phyloP scores from a whole-genome alignment of 176 grass and related monocot species.

The Miscanthus lutarioriparius region DNA sequence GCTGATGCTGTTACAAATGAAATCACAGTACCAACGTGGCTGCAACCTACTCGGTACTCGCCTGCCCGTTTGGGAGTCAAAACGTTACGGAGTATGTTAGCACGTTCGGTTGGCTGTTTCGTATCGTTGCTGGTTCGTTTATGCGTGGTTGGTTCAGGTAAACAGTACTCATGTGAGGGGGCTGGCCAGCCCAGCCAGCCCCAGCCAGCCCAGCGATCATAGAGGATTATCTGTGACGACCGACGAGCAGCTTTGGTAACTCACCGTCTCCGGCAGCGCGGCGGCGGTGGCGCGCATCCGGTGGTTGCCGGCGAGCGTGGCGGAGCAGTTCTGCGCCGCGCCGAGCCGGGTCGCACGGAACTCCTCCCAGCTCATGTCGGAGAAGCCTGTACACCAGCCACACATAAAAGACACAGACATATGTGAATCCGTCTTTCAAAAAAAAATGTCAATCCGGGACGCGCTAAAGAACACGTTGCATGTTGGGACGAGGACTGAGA shows the following conservation, averaged over 20 bases:
- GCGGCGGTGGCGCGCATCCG: slow-evolving; percentile 46
- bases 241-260: neutral
- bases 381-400: slow-evolving; percentile 51
- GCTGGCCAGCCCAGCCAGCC: no score
- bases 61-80: neutral
- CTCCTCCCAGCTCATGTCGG: slow-evolving; percentile 99
- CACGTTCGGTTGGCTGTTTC: no score
- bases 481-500: neutral
- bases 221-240: neutral
- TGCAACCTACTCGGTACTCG: neutral
- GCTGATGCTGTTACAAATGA: neutral
- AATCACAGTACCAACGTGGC: slow-evolving; percentile 1
- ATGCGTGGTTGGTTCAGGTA: no score
- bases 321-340: slow-evolving; percentile 92
- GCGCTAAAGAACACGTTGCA: neutral
- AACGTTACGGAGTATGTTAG: neutral
- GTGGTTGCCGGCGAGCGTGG: slow-evolving; percentile 83
- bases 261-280: slow-evolving; percentile 69
- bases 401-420: neutral
- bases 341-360: slow-evolving; percentile 73
- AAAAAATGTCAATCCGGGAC: neutral
- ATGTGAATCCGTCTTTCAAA: neutral
- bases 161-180: no score
- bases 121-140: no score
- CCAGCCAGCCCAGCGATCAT: no score